Conservation (phyloP, 2,329 filamentous ascomycete genomes). For the Cytospora schulzeri region DNA sequence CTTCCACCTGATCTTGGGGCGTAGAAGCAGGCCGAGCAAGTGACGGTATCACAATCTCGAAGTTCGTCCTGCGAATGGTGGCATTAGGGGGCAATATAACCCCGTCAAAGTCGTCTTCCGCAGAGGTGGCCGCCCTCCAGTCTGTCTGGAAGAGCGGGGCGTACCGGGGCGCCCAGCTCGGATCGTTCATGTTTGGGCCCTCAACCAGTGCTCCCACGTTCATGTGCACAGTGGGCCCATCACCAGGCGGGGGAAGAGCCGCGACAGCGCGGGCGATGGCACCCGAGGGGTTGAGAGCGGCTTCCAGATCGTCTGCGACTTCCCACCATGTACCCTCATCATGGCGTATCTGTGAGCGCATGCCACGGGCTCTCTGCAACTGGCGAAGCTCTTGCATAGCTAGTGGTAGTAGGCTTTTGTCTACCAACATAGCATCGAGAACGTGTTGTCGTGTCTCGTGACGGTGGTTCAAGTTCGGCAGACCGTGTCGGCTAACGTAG, state of each 20-base stretch:
- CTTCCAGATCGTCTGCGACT: slow-evolving; percentile 18
- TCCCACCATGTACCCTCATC: slow-evolving; percentile 20
- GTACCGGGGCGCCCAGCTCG: slow-evolving; percentile 7
- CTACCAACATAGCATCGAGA: neutral
- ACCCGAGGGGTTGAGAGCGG: slow-evolving; percentile 6
- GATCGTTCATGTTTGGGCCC: slow-evolving; percentile 3
- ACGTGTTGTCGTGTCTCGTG: slow-evolving; percentile 6
- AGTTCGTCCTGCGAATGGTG: neutral
- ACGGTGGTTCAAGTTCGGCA: neutral
- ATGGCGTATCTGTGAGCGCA: slow-evolving; percentile 6
- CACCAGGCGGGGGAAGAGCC: slow-evolving; percentile 4
- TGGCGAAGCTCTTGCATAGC: slow-evolving; percentile 15
- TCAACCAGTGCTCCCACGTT: neutral
- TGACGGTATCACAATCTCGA: neutral
- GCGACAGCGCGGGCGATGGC: slow-evolving; percentile 3
- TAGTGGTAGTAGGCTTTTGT: neutral
- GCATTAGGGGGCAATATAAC: neutral
- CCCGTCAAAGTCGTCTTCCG: neutral
- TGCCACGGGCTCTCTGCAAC: slow-evolving; percentile 4
- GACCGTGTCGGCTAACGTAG: slow-evolving; percentile 5
- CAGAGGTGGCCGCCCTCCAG: neutral
- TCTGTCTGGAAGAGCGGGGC: neutral
- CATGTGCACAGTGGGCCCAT: neutral
- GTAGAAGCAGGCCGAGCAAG: neutral
- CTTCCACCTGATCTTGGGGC: neutral